Evolutionary conservation across 2,329 filamentous ascomycete species (phyloP), one percentile per base, ranked within the genome.

Genomic region (Fusarium longipes): DNA sequence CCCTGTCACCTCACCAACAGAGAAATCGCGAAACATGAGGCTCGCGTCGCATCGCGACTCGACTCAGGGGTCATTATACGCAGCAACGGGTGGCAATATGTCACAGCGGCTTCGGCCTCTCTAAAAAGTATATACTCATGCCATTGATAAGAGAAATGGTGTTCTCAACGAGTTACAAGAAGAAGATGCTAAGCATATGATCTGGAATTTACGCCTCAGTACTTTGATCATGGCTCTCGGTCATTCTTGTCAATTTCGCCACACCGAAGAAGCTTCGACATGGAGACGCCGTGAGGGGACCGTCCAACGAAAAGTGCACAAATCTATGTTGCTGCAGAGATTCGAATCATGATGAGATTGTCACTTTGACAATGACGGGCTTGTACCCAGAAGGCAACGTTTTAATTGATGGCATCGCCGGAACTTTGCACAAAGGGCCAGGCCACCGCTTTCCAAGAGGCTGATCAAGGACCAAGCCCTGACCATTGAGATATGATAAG

Each of bases 261-360:
- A 43, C 24, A 8, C 12, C 25, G 24, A 36, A 14, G 9, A 22
- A 25, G 11, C 24, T 18, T 24, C 11, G n/a, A 43, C 15, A 27
- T 29, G n/a, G 35, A 27, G 35, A 51, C 48, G 60, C 52, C 32
- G 40, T 52, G 64, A 56, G 53, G 64, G 64, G 59, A 53, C 27
- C 22, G 25, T 20, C 62, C 18, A 25, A 43, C 22, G 1, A 27
- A 20, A 32, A 50, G 18, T 12, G 6, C 29, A 15, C 20, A 47
- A 27, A 40, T 38, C 6, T 30, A 20, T 9, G 44, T 17, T 42
- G 47, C n/a, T 50, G 22, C 25, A 38, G 38, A 50, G 25, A 47
- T 36, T 49, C 18, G 22, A 18, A 7, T 18, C 5, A 27, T 17
- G 11, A 30, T 4, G 20, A n/a, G 17, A 35, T 12, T 18, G 22